Percentiles rank a stretch among this genome's conserved stretches.
Conservation (phyloP, 2,329 filamentous ascomycete genomes). For the Colletotrichum sp. region DNA sequence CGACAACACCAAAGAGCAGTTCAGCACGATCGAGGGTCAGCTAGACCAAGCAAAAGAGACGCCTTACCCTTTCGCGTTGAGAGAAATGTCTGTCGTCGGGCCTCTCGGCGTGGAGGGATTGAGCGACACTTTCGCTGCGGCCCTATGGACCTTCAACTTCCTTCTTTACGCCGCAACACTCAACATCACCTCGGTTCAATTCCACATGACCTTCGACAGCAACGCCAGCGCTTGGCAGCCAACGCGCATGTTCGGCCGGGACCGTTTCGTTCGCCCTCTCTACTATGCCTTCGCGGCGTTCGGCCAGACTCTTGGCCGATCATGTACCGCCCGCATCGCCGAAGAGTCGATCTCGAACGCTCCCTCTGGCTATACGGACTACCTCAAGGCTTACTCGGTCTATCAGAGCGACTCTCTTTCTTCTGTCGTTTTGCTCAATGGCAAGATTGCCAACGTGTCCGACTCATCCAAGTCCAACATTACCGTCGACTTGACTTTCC, state of each 20-base stretch:
- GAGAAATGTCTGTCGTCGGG: constrained; percentile 17
- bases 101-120: constrained; percentile 10
- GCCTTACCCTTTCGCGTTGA: constrained; percentile 1
- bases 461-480: constrained; percentile 4
- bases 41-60: constrained; percentile 5
- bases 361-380: not conserved
- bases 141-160: constrained; percentile 15
- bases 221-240: constrained; percentile 18
- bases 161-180: constrained; percentile 11
- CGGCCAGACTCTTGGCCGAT: constrained; percentile 13
- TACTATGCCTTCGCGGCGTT: constrained; percentile 18
- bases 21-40: constrained; percentile 3
- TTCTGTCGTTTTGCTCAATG: constrained; percentile 15
- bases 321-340: constrained; percentile 11
- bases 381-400: constrained; percentile 12
- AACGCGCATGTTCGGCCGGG: constrained; percentile 15
- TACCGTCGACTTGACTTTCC: not conserved
- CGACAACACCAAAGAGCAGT: constrained; percentile 11
- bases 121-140: constrained; percentile 14
- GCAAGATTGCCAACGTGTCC: constrained; percentile 14
- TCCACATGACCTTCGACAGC: constrained; percentile 17
- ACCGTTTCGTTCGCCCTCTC: constrained; percentile 16
- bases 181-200: constrained; percentile 17
- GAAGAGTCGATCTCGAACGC: not conserved
- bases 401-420: constrained; percentile 7